Evolutionary conservation across 2,329 filamentous ascomycete genomes (phyloP).

Genomic region (Sporothrix globosa): DNA sequence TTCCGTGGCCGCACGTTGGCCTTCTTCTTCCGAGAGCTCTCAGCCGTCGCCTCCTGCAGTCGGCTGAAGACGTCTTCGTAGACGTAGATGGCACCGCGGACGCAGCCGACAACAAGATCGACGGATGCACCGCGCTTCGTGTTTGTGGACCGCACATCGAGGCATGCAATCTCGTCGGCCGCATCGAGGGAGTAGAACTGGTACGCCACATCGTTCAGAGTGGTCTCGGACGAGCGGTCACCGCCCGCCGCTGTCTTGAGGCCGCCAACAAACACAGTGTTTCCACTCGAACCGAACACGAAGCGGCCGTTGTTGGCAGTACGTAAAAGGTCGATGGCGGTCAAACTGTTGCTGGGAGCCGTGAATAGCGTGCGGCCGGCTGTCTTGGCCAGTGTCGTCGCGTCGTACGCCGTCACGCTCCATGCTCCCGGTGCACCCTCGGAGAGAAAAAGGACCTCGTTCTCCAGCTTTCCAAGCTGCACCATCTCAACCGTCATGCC

Average conservation of each 20-base stretch:
- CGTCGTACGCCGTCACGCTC: slow-evolving; percentile 53
- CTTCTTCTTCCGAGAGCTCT: slow-evolving; percentile 46
- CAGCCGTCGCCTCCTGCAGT: slow-evolving; percentile 52
- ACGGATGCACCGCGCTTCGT: slow-evolving; percentile 39
- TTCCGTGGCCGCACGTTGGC: slow-evolving; percentile 63
- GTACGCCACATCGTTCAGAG: slow-evolving; percentile 53
- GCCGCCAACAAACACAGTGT: slow-evolving; percentile 64
- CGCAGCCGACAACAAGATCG: slow-evolving; percentile 77
- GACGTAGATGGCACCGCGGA: slow-evolving; percentile 75
- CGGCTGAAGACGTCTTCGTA: slow-evolving; percentile 74
- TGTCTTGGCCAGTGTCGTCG: slow-evolving; percentile 25
- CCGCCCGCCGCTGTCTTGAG: slow-evolving; percentile 42
- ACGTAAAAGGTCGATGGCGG: slow-evolving; percentile 53
- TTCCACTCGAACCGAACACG: slow-evolving; percentile 59
- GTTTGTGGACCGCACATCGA: slow-evolving; percentile 62
- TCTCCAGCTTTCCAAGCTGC: slow-evolving; percentile 42
- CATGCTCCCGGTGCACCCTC: slow-evolving; percentile 47
- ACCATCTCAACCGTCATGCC: slow-evolving; percentile 52
- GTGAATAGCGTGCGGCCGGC: slow-evolving; percentile 33
- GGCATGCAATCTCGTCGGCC: slow-evolving; percentile 66
- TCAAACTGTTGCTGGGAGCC: slow-evolving; percentile 26
- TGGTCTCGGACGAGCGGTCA: slow-evolving; percentile 39
- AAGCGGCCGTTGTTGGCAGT: slow-evolving; percentile 57
- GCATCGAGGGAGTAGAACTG: slow-evolving; percentile 62
- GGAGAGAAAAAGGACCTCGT: slow-evolving; percentile 55